A percentile compares a stretch with the other conserved stretches of the same genome.
Evolutionary conservation across 345 rosid species (phyloP).

Genomic region (Arabis alpina): DNA sequence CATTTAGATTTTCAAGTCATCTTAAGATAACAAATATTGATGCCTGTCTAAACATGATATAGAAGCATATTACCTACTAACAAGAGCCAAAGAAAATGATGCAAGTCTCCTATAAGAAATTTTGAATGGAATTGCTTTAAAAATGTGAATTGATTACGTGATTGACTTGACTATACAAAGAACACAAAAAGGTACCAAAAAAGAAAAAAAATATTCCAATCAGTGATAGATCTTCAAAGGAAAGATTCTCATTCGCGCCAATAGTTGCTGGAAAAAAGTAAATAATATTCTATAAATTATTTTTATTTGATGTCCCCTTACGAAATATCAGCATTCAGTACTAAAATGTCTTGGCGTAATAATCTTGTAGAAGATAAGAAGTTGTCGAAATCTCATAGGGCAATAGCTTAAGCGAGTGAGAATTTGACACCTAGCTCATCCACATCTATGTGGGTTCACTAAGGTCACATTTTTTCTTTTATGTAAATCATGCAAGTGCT

Average conservation of each 20-base stretch:
- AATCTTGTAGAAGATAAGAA: slow-evolving; percentile 24
- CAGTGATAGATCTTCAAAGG: slow-evolving; percentile 34
- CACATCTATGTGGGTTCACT: slow-evolving; percentile 29
- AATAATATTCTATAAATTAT: slow-evolving; percentile 13
- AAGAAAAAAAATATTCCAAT: slow-evolving; percentile 26
- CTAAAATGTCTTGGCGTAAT: slow-evolving; percentile 26
- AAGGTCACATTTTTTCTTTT: slow-evolving; percentile 17
- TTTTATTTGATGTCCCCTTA: slow-evolving; percentile 28
- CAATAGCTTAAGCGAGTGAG: slow-evolving; percentile 6
- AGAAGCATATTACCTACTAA: too few relatives aligned
- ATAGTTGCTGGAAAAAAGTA: slow-evolving; percentile 23
- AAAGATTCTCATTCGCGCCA: slow-evolving; percentile 35
- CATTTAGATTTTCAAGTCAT: too few relatives aligned
- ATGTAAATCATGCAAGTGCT: slow-evolving; percentile 32
- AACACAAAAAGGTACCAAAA: slow-evolving; percentile 20
- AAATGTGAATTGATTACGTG: slow-evolving; percentile 2
- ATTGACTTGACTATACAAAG: slow-evolving; percentile 33
- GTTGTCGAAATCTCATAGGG: slow-evolving; percentile 39
- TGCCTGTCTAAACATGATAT: too few relatives aligned
- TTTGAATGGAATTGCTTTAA: neutral
- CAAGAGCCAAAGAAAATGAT: too few relatives aligned
- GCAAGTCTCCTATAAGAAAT: too few relatives aligned
- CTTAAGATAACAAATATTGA: too few relatives aligned
- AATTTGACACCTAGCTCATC: slow-evolving; percentile 37
- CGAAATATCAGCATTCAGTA: slow-evolving; percentile 27